These are phyloP conservation scores for Taphrina flavorubra DNA, from an alignment of 1,139 yeast species.

Conservation along the genomic window DNA sequence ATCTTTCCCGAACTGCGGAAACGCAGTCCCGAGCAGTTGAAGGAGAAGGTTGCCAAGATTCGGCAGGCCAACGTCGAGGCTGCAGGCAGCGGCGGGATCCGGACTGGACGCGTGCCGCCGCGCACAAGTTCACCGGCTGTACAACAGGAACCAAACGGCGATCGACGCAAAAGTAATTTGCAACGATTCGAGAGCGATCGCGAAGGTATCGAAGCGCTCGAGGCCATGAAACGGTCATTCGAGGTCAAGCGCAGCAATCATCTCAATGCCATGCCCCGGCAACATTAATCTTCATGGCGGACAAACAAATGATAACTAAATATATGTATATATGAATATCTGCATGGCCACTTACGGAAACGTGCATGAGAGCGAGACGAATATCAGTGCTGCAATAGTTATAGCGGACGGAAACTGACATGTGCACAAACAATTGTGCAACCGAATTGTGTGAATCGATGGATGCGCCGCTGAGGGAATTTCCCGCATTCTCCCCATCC, in stretches of 20 bases:
- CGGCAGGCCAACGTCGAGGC: slow-evolving; percentile 31
- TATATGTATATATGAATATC: too few species aligned
- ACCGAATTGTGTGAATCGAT: too few species aligned
- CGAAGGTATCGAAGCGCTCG: slow-evolving; percentile 12
- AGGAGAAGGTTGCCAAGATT: slow-evolving; percentile 26
- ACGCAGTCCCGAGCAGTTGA: slow-evolving; percentile 33
- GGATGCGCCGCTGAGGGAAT: neutral
- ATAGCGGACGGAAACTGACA: too few species aligned
- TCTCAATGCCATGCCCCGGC: neutral
- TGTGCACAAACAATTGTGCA: too few species aligned
- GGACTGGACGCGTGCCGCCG: slow-evolving; percentile 1
- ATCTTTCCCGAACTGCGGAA: slow-evolving; percentile 30
- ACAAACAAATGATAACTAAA: too few species aligned
- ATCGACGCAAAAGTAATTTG: neutral
- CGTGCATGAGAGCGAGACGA: too few species aligned
- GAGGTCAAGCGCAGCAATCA: slow-evolving; percentile 4
- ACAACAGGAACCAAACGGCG: neutral
- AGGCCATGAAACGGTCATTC: slow-evolving; percentile 19
- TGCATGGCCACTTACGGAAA: neutral
- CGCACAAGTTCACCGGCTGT: neutral
- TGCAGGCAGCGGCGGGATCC: slow-evolving; percentile 26
- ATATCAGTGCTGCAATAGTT: too few species aligned
- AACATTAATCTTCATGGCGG: neutral
- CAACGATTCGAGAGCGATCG: slow-evolving; percentile 9
- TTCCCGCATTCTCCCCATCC: neutral